Percentiles rank a stretch among this genome's conserved stretches.
These are phyloP conservation scores for Cercospora sp. DNA, from an alignment of 2,329 filamentous ascomycete genomes.

Conservation along the genomic window DNA sequence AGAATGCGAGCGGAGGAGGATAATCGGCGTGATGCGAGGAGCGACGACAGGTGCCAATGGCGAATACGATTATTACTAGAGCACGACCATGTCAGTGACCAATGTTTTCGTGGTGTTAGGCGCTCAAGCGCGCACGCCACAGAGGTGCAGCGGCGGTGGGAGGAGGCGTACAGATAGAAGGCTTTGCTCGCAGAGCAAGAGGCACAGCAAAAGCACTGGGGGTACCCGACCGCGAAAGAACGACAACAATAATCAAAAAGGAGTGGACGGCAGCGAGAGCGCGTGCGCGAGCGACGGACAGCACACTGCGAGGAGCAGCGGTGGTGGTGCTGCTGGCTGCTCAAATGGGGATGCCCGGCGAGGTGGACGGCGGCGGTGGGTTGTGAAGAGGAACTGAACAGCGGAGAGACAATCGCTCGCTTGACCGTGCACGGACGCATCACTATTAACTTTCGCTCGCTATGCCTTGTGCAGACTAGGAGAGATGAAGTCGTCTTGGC, in stretches of 20 bases:
- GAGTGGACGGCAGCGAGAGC: slow-evolving; percentile 29
- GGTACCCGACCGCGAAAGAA: slow-evolving; percentile 23
- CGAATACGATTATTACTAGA: slow-evolving; percentile 18
- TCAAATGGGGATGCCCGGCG: slow-evolving; percentile 9
- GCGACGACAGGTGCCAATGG: slow-evolving; percentile 4
- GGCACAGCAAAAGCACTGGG: slow-evolving; percentile 25
- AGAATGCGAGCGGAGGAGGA: not conserved
- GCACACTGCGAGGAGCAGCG: slow-evolving; percentile 12
- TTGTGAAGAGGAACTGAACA: not conserved
- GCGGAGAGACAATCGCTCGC: not conserved
- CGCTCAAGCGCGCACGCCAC: not conserved
- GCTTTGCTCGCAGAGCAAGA: slow-evolving; percentile 27
- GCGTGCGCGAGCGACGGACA: slow-evolving; percentile 9
- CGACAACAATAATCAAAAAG: slow-evolving; percentile 22
- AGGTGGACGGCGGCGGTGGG: slow-evolving; percentile 5
- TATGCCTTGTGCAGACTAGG: not conserved
- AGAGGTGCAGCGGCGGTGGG: slow-evolving; percentile 5
- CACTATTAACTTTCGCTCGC: not conserved
- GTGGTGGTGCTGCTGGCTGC: slow-evolving; percentile 13
- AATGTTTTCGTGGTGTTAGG: not conserved
- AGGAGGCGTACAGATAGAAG: slow-evolving; percentile 24
- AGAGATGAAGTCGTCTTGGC: slow-evolving; percentile 5
- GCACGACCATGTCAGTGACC: slow-evolving; percentile 7
- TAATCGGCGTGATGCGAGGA: not conserved
- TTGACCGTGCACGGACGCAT: not conserved